Base-by-base conservation (phyloP, 108 stramenopile genomes). In the Aureococcus anophagefferens region DNA sequence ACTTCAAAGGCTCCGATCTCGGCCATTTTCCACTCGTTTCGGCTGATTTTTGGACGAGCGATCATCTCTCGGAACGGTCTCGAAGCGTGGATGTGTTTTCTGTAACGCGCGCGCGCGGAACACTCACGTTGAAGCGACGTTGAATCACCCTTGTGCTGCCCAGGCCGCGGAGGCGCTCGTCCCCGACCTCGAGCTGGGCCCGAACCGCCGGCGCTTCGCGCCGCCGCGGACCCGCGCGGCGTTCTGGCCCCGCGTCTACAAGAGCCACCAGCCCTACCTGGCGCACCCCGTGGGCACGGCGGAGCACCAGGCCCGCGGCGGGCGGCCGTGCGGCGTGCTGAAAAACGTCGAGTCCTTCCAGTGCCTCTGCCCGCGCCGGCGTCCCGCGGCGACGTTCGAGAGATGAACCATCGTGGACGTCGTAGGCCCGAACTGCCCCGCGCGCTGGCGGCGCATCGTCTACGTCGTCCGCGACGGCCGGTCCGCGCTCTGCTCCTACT, bases 361-460 rank as follows among this genome's bases (percentile, higher is more conserved):
- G 51, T 59, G 51, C 51, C 51, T 59, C 14, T 59, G 51, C 51
- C 51, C n/a, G n/a, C n/a, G n/a, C n/a, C n/a, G n/a, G n/a, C n/a
- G n/a, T n/a, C n/a, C n/a, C n/a, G n/a, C n/a, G n/a, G n/a, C n/a
- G n/a, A n/a, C n/a, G n/a, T n/a, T n/a, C n/a, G n/a, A n/a, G n/a
- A n/a, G n/a, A n/a, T n/a, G n/a, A n/a, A n/a, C n/a, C n/a, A n/a
- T n/a, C n/a, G n/a, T n/a, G n/a, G n/a, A n/a, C n/a, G n/a, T n/a
- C n/a, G n/a, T n/a, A n/a, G n/a, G n/a, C n/a, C n/a, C 51, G 21
- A 59, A 59, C 51, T 59, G 51, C 51, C 51, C 51, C 25, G 51
- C 1, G 25, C 14, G 51, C 7, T 59, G 51, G 51, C 51, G 51
- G 21, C 51, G 51, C 51, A 25, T 59, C 51, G 3, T 59, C 51